Evolutionary conservation across 108 stramenopile species (phyloP).

Genomic region (Nannochloropsis granulata): DNA sequence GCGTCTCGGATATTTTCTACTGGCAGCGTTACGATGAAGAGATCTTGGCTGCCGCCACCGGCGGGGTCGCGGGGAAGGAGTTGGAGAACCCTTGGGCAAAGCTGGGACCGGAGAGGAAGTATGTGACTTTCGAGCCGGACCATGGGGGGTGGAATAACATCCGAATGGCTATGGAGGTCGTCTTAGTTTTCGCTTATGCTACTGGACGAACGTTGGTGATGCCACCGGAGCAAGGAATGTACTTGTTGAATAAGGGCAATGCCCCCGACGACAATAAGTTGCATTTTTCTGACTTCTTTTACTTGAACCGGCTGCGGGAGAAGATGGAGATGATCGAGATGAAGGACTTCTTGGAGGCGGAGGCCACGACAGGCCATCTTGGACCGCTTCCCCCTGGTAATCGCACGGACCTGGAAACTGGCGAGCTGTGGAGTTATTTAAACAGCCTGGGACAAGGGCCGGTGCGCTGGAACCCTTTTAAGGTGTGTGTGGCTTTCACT

Average conservation of each 20-base stretch:
- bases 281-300: slow-evolving; percentile 61
- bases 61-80: background rate
- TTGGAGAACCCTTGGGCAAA: background rate
- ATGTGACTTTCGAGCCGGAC: slow-evolving; percentile 38
- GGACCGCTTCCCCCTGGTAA: background rate
- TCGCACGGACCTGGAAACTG: background rate
- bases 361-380: slow-evolving; percentile 7
- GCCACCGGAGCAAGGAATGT: slow-evolving; percentile 61
- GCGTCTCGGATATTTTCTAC: background rate
- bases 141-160: slow-evolving; percentile 44
- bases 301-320: slow-evolving; percentile 31
- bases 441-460: background rate
- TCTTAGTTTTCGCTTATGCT: slow-evolving; percentile 55
- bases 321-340: slow-evolving; percentile 59
- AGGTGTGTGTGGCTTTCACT: background rate
- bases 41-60: background rate
- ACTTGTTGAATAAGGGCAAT: slow-evolving; percentile 50
- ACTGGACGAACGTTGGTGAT: slow-evolving; percentile 66
- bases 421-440: background rate
- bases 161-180: slow-evolving; percentile 38
- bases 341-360: slow-evolving; percentile 60
- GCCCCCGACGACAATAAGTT: slow-evolving; percentile 29
- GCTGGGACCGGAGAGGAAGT: slow-evolving; percentile 2
- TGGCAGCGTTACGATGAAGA: background rate
- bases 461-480: background rate